Base-by-base conservation (phyloP, 2,329 filamentous ascomycete genomes). In the Cercospora sp. region DNA sequence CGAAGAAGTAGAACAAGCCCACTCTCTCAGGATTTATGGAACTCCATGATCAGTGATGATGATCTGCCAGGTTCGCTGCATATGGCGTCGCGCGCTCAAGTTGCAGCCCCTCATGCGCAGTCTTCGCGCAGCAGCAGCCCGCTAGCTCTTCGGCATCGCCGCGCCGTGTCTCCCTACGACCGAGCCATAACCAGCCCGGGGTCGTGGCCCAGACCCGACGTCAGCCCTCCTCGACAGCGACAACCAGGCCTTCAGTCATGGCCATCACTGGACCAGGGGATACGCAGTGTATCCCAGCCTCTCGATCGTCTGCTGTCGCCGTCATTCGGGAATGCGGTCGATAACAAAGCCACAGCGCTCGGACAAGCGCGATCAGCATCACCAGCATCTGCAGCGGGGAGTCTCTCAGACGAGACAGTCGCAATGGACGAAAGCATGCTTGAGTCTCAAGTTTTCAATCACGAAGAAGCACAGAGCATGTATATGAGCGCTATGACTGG, bases 401-500 rank as follows among this genome's bases (percentile, higher is more conserved):
- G 60, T 10, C 58, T 64, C 6, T 62, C 53, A 18, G 68, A 69
- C 3, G 26, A 16, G 13, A 13, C 65, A 51, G 65, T 58, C 23
- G 23, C 33, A 16, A 62, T 69, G 20, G 68, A 60, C n/a, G 69
- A 75, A n/a, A 75, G 75, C n/a, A 68, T 80, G 72, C 61, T 79
- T 12, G 73, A 81, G 69, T 94, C 92, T 5, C 89, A 87, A 48
- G 75, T 93, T 1, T 94, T 91, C 75, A 92, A 87, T 40, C 91
- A 93, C 67, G 90, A 93, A 69, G 91, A 94, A 70, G 91, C 91
- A 0, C 89, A 92, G 75, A 95, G 92, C 77, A 91, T 96, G 89
- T 96, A 95, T 74, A 90, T 93, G 89, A 94, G 88, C 75, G 88
- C 86, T 10, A 81, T 88, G 65, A 87, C 85, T 67, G 68, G 71